Conservation (phyloP, 1,284 basidiomycete species). For the Schizophyllum commune region DNA sequence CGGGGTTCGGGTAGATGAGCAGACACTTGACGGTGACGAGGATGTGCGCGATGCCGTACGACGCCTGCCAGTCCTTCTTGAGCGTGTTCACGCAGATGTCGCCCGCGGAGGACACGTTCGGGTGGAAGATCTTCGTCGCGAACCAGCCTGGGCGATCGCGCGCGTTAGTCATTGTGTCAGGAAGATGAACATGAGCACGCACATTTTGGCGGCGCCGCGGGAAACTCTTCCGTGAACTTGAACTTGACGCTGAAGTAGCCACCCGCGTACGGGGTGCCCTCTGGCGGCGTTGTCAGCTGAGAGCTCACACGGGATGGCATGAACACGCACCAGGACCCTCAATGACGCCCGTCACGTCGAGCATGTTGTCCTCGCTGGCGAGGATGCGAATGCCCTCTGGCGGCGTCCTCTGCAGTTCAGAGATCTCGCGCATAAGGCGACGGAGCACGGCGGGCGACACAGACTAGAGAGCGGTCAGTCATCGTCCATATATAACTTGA, state of each 20-base stretch:
- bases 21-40: constrained; percentile 91
- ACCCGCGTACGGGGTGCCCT: constrained; percentile 86
- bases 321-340: constrained; percentile 63
- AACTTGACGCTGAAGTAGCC: constrained; percentile 89
- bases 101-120: constrained; percentile 83
- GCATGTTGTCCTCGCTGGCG: constrained; percentile 76
- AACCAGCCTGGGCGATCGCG: constrained; percentile 60
- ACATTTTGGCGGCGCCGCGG: constrained; percentile 89
- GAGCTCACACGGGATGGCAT: constrained; percentile 8
- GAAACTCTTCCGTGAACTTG: constrained; percentile 85
- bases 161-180: background rate
- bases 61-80: constrained; percentile 93
- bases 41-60: constrained; percentile 88
- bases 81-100: constrained; percentile 97
- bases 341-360: constrained; percentile 76
- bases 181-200: constrained; percentile 21
- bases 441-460: constrained; percentile 47
- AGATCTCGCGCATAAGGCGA: constrained; percentile 79
- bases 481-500: background rate
- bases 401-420: constrained; percentile 69
- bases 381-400: constrained; percentile 85
- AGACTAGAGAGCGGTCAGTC: background rate
- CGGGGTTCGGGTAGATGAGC: constrained; percentile 93
- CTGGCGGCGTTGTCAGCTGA: constrained; percentile 27
- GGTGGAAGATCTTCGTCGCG: constrained; percentile 92